Conservation (phyloP, 331 rosid species). For the Spiraea crenata region DNA sequence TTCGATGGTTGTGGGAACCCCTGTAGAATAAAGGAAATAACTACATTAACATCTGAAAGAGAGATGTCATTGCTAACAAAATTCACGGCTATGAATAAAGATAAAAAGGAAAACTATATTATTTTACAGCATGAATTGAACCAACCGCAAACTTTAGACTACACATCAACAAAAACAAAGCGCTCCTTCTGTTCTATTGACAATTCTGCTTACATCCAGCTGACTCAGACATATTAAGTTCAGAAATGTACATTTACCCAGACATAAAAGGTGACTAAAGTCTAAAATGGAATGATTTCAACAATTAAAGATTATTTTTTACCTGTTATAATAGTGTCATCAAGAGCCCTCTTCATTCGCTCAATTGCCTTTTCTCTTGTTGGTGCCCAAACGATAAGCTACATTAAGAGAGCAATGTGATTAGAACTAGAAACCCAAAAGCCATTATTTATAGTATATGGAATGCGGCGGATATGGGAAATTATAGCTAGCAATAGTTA, state of each 20-base stretch:
- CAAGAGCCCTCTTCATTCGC: slow-evolving; percentile 86
- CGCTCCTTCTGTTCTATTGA: background rate
- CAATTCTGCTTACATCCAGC: background rate
- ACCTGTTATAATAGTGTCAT: slow-evolving; percentile 59
- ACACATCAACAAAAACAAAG: background rate
- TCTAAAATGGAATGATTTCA: background rate
- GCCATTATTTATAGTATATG: background rate
- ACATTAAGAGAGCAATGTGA: slow-evolving; percentile 17
- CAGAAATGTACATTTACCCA: background rate
- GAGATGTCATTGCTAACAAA: background rate
- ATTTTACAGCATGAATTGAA: background rate
- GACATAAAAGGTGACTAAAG: background rate
- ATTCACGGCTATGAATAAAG: background rate
- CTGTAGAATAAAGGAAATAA: slow-evolving; percentile 41
- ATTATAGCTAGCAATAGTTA: background rate
- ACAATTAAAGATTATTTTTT: background rate
- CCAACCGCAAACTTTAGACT: background rate
- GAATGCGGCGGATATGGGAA: background rate
- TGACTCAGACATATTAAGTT: background rate
- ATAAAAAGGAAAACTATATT: background rate
- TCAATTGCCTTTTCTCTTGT: slow-evolving; percentile 95
- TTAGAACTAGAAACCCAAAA: slow-evolving; percentile 1
- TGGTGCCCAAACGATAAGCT: slow-evolving; percentile 99
- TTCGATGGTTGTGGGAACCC: slow-evolving; percentile 96
- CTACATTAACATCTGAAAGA: background rate